phyloP scores from a whole-genome alignment of 2,329 filamentous ascomycete genomes.

The Penicillium sp. region DNA sequence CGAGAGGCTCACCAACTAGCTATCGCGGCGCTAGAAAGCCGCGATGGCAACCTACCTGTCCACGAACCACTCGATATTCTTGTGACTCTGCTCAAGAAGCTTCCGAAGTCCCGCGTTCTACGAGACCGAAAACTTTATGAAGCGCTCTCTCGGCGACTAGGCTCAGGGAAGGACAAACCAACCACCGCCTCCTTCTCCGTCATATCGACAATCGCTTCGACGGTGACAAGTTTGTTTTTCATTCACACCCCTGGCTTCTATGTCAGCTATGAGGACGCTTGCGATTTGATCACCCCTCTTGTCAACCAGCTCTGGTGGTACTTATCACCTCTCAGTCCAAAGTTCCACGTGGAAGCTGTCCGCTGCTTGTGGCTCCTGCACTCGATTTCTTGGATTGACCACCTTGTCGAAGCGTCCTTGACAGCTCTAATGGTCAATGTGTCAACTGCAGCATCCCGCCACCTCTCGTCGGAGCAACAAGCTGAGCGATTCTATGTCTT shows the following conservation, averaged over 20 bases:
- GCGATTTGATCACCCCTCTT: constrained; percentile 63
- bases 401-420: constrained; percentile 77
- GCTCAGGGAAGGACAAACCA: constrained; percentile 19
- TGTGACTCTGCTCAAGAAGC: constrained; percentile 47
- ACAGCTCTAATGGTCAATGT: constrained; percentile 63
- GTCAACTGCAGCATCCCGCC: constrained; percentile 20
- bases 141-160: constrained; percentile 31
- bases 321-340: constrained; percentile 76
- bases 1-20: constrained; percentile 52
- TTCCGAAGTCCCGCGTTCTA: constrained; percentile 36
- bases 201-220: constrained; percentile 47
- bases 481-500: constrained; percentile 42
- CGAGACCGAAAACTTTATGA: constrained; percentile 35
- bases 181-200: constrained; percentile 35
- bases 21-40: constrained; percentile 30
- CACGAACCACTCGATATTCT: constrained; percentile 60
- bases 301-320: constrained; percentile 74
- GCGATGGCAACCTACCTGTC: constrained; percentile 43
- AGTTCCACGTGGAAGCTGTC: constrained; percentile 92
- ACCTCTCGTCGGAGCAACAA: constrained; percentile 34
- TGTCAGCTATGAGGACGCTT: constrained; percentile 49
- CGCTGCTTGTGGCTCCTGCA: constrained; percentile 84
- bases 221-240: constrained; percentile 44
- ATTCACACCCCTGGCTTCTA: constrained; percentile 37
- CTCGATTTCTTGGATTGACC: constrained; percentile 62